Base-by-base conservation (phyloP, 805 yeast genomes). In the Candida cerambycidarum region DNA sequence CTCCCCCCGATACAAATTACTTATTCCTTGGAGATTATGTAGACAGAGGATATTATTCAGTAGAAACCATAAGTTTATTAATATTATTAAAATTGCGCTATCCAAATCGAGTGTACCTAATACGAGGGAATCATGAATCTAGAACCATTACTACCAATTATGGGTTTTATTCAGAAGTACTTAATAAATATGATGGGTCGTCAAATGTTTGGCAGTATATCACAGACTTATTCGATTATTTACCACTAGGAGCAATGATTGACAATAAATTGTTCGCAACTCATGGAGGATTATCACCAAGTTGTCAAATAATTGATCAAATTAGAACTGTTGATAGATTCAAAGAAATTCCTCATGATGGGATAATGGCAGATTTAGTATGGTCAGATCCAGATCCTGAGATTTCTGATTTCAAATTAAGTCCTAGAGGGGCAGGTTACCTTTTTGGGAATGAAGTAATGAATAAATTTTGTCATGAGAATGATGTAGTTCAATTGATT, bases 351-450 rank as follows among this genome's bases (percentile, higher is more conserved):
- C 99, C 99, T 0, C 99, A 95, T 54, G 99, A 93, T 61, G 99
- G 99, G 0, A 96, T 97, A 12, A 93, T 93, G 97, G 99, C 99
- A 1, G 99, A 93, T 62, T 69, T 93, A 39, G 98, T 93, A 14
- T 93, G 99, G 99, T 83, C 93, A 16, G 99, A 93, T 58, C 99
- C 99, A 0, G 98, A 95, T 62, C 85, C 86, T 24, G 87, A 85
- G 43, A 71, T 71, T 43, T 54, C 69, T 53, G 96, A 89, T 56
- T 93, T 93, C 62, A 83, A 90, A 51, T 76, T 93, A 15, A 82
- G 90, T 23, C 96, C 99, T 1, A 67, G 99, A 55, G 99, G 99
- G 31, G 99, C 99, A 1, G 99, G 99, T 4, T 93, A 92, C 62
- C 87, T 93, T 16, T 93, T 93, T 71, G 99, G 99, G 14, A 71